Percentiles rank a stretch among this genome's conserved stretches.
phyloP scores from a whole-genome alignment of 768 basidiomycete genomes.

The Asterophora lycoperdoides region DNA sequence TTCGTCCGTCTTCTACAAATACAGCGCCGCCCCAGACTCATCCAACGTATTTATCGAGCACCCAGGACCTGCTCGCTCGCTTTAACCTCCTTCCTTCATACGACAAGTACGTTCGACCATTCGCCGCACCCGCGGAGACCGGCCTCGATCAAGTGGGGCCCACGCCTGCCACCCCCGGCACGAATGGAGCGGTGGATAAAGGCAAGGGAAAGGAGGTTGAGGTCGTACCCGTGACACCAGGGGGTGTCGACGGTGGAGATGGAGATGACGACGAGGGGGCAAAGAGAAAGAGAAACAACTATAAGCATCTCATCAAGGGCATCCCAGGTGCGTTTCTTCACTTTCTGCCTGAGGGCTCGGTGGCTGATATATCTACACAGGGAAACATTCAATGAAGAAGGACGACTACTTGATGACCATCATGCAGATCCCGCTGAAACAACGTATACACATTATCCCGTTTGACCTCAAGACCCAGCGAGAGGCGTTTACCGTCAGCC shows the following conservation, averaged over 20 bases:
- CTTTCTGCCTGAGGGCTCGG: neutral
- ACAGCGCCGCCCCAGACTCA: constrained; percentile 36
- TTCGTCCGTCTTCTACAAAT: constrained; percentile 6
- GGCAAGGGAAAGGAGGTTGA: constrained; percentile 47
- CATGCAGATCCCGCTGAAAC: constrained; percentile 69
- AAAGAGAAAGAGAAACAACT: constrained; percentile 65
- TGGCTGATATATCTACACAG: constrained; percentile 27
- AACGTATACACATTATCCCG: constrained; percentile 53
- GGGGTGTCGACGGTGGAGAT: constrained; percentile 38
- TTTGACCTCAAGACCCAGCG: constrained; percentile 66
- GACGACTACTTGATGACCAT: constrained; percentile 65
- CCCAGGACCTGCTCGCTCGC: constrained; percentile 72
- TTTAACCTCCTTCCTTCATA: constrained; percentile 73
- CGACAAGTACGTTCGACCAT: constrained; percentile 73
- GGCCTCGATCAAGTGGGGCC: constrained; percentile 19
- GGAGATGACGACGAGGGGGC: constrained; percentile 52
- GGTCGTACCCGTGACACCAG: constrained; percentile 32
- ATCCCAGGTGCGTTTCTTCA: constrained; percentile 59
- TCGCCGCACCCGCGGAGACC: constrained; percentile 31
- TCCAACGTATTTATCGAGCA: constrained; percentile 58
- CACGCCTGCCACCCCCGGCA: constrained; percentile 14
- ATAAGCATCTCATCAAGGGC: constrained; percentile 73
- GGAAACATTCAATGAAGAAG: constrained; percentile 79
- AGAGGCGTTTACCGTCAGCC: constrained; percentile 69
- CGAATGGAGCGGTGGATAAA: constrained; percentile 33